Evolutionary conservation across 495 filamentous ascomycete species (phyloP).

Genomic region (Elasticomyces elasticus): DNA sequence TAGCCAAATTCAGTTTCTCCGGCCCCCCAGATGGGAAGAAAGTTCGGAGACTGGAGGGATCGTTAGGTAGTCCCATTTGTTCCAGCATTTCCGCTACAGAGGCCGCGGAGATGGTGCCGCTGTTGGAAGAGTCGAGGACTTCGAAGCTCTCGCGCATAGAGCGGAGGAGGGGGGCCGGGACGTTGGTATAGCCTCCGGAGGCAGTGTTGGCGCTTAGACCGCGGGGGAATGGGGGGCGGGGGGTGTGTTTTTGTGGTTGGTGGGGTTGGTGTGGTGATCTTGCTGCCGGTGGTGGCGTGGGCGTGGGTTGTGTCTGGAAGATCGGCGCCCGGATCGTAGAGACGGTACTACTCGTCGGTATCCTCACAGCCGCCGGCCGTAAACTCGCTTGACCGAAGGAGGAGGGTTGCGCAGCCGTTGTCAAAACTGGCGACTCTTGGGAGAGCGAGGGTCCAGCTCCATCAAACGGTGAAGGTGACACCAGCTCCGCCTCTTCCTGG

Average conservation of each 20-base stretch:
- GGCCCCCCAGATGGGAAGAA: constrained; percentile 62
- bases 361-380: constrained; percentile 10
- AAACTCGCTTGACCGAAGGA: constrained; percentile 3
- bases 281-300: too few species aligned
- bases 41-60: constrained; percentile 47
- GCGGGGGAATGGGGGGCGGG: background rate
- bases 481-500: background rate
- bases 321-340: constrained; percentile 7
- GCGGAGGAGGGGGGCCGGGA: constrained; percentile 31
- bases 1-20: constrained; percentile 50
- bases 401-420: background rate
- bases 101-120: constrained; percentile 61
- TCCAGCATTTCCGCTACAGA: constrained; percentile 73
- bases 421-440: background rate
- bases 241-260: constrained; percentile 3
- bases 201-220: constrained; percentile 14
- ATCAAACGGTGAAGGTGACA: constrained; percentile 9
- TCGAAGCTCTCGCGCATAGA: constrained; percentile 73
- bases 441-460: background rate
- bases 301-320: too few species aligned
- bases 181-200: constrained; percentile 18
- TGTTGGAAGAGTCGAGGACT: constrained; percentile 73
- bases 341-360: constrained; percentile 9
- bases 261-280: background rate
- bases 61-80: constrained; percentile 55